Conservation (phyloP, 164 flowering plant species). For the Aristolochia contorta region DNA sequence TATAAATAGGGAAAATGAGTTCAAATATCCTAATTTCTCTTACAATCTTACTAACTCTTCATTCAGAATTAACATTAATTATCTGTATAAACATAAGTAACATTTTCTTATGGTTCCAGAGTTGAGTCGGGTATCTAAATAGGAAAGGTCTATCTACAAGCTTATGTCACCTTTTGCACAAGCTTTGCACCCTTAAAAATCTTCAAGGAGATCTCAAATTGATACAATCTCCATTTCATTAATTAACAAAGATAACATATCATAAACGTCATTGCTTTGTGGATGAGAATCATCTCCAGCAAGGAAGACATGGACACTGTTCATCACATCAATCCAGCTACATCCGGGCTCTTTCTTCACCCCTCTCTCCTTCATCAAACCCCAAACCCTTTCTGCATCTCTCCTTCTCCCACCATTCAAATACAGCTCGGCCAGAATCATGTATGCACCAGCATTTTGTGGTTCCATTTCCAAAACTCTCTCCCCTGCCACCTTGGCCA, state of each 20-base stretch:
- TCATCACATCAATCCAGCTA: constrained; percentile 59
- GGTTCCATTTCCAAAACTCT: constrained; percentile 47
- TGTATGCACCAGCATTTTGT: constrained; percentile 40
- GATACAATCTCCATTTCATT: constrained; percentile 22
- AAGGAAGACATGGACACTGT: constrained; percentile 41
- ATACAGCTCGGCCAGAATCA: constrained; percentile 56
- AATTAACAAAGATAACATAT: constrained; percentile 26
- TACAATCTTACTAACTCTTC: too few species aligned
- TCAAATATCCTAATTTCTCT: too few species aligned
- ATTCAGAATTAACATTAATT: too few species aligned
- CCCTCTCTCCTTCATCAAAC: constrained; percentile 40
- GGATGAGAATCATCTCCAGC: constrained; percentile 48
- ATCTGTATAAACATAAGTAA: too few species aligned
- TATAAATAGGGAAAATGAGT: too few species aligned
- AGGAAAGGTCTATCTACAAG: too few species aligned
- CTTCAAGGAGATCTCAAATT: too few species aligned
- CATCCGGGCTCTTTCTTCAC: constrained; percentile 71
- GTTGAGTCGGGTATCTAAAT: too few species aligned
- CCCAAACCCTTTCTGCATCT: constrained; percentile 35
- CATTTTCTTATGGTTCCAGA: too few species aligned
- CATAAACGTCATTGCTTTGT: constrained; percentile 19
- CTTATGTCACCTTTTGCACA: too few species aligned
- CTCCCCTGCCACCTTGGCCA: constrained; percentile 46
- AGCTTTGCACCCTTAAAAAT: too few species aligned
- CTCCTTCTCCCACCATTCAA: constrained; percentile 27